phyloP scores from a whole-genome alignment of 139 green algal species.

The Chlamydomonas sphaeroides region DNA sequence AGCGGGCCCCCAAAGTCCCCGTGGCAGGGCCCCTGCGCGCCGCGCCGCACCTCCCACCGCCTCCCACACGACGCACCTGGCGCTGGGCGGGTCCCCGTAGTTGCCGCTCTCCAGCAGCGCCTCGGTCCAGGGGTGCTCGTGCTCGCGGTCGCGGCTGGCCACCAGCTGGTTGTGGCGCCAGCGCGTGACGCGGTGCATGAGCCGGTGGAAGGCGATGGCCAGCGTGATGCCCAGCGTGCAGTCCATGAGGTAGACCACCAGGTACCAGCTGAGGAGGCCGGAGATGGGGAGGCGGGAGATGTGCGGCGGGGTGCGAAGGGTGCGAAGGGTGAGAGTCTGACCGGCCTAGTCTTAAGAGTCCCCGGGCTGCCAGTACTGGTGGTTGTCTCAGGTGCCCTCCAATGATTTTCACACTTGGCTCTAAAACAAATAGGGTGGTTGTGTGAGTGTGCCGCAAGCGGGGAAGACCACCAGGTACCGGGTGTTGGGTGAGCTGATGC shows the following conservation, averaged over 20 bases:
- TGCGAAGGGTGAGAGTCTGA: not conserved
- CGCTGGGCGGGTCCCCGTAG: conserved; percentile 37
- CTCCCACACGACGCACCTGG: not conserved
- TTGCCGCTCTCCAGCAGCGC: conserved; percentile 42
- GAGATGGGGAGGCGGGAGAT: not conserved
- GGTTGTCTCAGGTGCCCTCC: no score
- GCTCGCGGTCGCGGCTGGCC: not conserved
- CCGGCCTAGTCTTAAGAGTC: no score
- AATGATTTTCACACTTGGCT: no score
- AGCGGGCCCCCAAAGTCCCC: no score
- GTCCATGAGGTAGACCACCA: conserved; percentile 47
- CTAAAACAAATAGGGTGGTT: no score
- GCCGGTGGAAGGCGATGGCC: conserved; percentile 47
- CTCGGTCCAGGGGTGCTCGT: conserved; percentile 40
- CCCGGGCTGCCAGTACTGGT: no score
- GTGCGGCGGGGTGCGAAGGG: not conserved
- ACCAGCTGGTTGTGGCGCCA: conserved; percentile 10
- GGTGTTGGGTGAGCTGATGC: no score
- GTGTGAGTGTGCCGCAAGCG: no score
- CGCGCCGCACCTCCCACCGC: not conserved
- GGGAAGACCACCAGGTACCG: no score
- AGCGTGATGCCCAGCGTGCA: conserved; percentile 49
- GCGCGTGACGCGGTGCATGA: conserved; percentile 1
- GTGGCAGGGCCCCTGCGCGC: no score
- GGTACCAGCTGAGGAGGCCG: not conserved